Evolutionary conservation across 768 basidiomycete genomes (phyloP), one percentile per base, ranked within the genome.

Genomic region (Boletus eberwhitei): DNA sequence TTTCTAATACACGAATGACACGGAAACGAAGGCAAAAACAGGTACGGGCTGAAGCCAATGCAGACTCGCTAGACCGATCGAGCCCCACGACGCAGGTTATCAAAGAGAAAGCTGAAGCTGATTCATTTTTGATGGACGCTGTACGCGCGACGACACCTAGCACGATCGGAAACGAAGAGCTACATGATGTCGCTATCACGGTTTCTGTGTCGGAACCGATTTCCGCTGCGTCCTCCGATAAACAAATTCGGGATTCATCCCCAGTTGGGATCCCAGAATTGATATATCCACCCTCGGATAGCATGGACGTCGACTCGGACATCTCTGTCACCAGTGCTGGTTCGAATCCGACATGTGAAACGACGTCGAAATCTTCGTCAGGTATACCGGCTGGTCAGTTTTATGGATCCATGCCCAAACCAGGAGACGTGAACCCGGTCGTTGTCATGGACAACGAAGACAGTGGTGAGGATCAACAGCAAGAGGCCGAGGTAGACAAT

Each of bases 401-500:
- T 43, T 73, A 73, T 48, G 55, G 44, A n/a, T 2, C 57, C 13
- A 5, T 11, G 7, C 31, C 43, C 31, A 56, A 44, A 34, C 29
- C 52, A 19, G 50, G 34, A 17, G 42, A 40, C 5, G 40, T 34
- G 16, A 32, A 51, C 34, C 34, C 53, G 7, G 46, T 52, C n/a
- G 53, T 45, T 35, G 31, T 52, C 9, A 38, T 34, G 19, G 66
- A 71, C 41, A 61, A 54, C 8, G 70, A 70, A 39, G 68, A 72
- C 39, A 55, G 57, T 42, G 45, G 52, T 24, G 69, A 67, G 32
- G 71, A 71, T 31, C 65, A 60, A 42, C 59, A 60, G 26, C 71
- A 71, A 39, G 70, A 71, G 54, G 65, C 60, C 16, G 70, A 71
- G 36, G 70, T 71, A 39, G 62, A 66, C 34, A 58, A 64, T 48